A percentile compares a stretch with the other conserved stretches of the same genome.
Evolutionary conservation across 305 asterid species (phyloP).

Genomic region (Fraxinus latifolia): DNA sequence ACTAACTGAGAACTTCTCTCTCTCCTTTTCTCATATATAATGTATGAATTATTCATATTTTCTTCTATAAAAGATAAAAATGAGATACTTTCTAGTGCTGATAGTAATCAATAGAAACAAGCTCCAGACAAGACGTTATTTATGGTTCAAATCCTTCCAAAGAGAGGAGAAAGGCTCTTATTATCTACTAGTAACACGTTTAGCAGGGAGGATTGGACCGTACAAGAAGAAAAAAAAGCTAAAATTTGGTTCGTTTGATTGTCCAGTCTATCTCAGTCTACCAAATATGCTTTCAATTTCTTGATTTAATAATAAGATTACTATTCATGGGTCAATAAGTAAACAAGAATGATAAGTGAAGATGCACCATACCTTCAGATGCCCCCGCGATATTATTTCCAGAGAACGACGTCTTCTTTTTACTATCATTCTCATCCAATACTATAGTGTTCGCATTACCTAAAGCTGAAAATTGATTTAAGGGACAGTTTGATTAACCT

Average conservation of each 20-base stretch:
- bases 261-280: background rate
- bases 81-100: background rate
- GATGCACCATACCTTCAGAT: conserved; percentile 21
- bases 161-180: background rate
- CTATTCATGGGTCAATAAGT: background rate
- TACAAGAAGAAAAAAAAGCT: background rate
- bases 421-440: conserved; percentile 26
- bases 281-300: background rate
- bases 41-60: background rate
- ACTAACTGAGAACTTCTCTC: background rate
- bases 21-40: background rate
- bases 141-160: background rate
- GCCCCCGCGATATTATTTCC: background rate
- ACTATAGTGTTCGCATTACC: conserved; percentile 22
- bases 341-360: background rate
- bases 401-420: conserved; percentile 19
- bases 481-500: background rate
- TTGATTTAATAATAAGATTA: background rate
- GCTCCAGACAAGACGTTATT: background rate
- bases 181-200: background rate
- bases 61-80: background rate
- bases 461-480: conserved; percentile 30
- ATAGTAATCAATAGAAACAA: background rate
- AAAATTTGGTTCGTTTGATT: background rate
- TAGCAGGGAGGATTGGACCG: background rate